phyloP scores from a whole-genome alignment of 441 rosid genomes.

The Raphanus hybrid region DNA sequence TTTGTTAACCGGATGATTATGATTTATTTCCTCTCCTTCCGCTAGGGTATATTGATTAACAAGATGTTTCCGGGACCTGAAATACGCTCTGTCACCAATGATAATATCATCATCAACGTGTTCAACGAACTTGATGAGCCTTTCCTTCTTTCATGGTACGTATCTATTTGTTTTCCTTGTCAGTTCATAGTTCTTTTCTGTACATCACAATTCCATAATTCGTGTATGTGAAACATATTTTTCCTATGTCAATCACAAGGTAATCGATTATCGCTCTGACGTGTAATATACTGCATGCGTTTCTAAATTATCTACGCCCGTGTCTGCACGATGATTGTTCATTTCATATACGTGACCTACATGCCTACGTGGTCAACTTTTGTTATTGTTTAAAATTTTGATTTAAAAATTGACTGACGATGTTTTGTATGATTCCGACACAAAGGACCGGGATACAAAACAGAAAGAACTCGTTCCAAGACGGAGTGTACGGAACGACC shows the following conservation, averaged over 20 bases:
- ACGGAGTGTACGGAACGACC: conserved; percentile 77
- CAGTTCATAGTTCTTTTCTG: background rate
- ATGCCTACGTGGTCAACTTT: background rate
- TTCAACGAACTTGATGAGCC: conserved; percentile 72
- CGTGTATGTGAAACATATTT: background rate
- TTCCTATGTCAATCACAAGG: background rate
- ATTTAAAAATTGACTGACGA: background rate
- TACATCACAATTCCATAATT: background rate
- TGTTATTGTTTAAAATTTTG: background rate
- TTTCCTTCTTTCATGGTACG: conserved; percentile 73
- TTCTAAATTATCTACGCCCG: background rate
- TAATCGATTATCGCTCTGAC: background rate
- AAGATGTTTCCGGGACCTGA: conserved; percentile 90
- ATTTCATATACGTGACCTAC: background rate
- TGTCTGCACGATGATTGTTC: background rate
- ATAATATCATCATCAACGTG: conserved; percentile 77
- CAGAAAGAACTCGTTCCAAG: conserved; percentile 74
- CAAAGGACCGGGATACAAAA: conserved; percentile 73
- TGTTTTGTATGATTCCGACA: background rate
- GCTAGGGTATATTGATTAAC: conserved; percentile 76
- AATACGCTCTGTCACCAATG: conserved; percentile 71
- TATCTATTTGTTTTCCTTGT: background rate
- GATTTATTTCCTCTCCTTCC: background rate
- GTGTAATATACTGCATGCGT: background rate
- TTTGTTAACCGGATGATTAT: background rate